Evolutionary conservation across 73 alveolate species (phyloP), one percentile per base, ranked within the genome.

Genomic region (Paramecium caudatum): DNA sequence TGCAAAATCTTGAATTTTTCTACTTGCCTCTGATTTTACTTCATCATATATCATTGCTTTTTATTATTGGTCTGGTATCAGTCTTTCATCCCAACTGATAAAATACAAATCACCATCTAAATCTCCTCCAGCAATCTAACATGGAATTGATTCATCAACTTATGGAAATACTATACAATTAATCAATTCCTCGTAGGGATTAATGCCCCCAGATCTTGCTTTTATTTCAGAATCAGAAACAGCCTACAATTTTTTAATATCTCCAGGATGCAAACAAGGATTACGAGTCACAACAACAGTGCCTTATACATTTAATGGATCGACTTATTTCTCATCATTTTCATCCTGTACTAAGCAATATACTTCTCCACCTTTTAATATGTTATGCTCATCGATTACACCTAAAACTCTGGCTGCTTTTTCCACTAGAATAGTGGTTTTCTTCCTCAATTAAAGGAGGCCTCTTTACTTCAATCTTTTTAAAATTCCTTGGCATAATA

Each of bases 191-290:
- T 12, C 46, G 43, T 74, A 74, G 84, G 90, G 97, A 92, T 37
- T 92, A 3, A 16, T 30, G 12, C 80, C 46, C 17, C 23, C 4
- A 13, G 19, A 39, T 37, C 84, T 49, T 63, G 49, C 47, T 41
- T 84, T 47, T 86, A 82, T 43, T 43, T 48, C 82, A 47, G 90
- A 34, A 15, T 70, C 92, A 33, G 90, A 93, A 21, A 97, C 97
- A 1, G 99, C 99, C 46, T 83, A 93, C 15, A 98, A 92, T 43
- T 82, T 87, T 68, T 98, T 82, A 39, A 97, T 96, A 91, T 98
- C 99, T 12, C 99, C 99, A 0, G 99, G 99, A 91, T 98, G 99
- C 9, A 94, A 78, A 91, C 99, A 96, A 49, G 99, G 99, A 90
- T 95, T 96, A 70, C 95, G 93, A 36, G 99, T 97, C 5, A 98